A percentile compares a stretch with the other conserved stretches of the same genome.
phyloP scores from a whole-genome alignment of 2,329 filamentous ascomycete species.

The Waltergamsia citrina region DNA sequence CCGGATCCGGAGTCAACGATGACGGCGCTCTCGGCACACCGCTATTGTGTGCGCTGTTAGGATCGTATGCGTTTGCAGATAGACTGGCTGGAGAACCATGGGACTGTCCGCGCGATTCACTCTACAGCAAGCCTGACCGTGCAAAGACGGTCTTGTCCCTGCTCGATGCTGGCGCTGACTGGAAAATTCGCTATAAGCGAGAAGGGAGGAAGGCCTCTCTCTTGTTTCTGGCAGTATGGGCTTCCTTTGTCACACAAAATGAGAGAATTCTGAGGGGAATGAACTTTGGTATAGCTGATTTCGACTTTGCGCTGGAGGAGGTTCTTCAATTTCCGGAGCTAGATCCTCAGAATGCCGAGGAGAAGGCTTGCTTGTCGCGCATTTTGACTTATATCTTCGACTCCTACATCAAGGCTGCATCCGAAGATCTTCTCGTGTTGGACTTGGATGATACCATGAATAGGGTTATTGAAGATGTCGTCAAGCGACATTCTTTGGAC shows the following conservation, averaged over 20 bases:
- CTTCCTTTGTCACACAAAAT: constrained; percentile 11
- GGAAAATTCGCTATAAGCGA: constrained; percentile 6
- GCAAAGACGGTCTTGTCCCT: constrained; percentile 12
- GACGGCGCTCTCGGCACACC: constrained; percentile 17
- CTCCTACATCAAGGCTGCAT: constrained; percentile 8
- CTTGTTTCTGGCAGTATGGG: constrained; percentile 15
- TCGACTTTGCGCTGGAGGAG: constrained; percentile 10
- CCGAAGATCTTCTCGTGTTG: no score
- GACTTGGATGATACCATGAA: no score
- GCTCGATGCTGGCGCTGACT: constrained; percentile 11
- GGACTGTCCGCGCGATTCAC: constrained; percentile 7
- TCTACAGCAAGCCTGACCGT: constrained; percentile 5
- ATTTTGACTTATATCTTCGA: constrained; percentile 14
- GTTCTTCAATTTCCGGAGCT: constrained; percentile 9
- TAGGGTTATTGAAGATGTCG: no score
- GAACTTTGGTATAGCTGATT: constrained; percentile 6
- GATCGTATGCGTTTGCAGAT: constrained; percentile 15
- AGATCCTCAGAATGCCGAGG: constrained; percentile 5
- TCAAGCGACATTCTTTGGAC: no score
- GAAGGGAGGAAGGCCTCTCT: constrained; percentile 9
- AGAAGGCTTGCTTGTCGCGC: constrained; percentile 5
- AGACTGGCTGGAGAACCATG: not conserved
- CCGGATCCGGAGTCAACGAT: constrained; percentile 11
- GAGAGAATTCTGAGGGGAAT: constrained; percentile 13
- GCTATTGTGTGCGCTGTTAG: constrained; percentile 23